Evolutionary conservation across 2,329 filamentous ascomycete genomes (phyloP).

Genomic region (Ascochyta rabiei): DNA sequence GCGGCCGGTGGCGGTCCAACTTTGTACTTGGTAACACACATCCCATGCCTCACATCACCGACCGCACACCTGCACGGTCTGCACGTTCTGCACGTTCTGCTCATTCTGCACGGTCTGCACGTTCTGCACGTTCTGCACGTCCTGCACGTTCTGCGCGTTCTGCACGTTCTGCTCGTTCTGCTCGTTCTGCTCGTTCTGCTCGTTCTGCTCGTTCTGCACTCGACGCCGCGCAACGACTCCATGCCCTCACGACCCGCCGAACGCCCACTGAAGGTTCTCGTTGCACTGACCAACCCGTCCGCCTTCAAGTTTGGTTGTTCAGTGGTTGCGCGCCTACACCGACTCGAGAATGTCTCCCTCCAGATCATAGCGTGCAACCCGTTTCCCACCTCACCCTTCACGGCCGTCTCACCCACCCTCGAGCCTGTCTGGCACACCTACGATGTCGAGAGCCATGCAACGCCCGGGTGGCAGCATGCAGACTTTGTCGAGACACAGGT

Average conservation of each 20-base stretch:
- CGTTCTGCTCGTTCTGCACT: neutral
- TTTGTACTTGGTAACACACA: slow-evolving; percentile 13
- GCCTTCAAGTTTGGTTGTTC: slow-evolving; percentile 70
- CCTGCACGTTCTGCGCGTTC: neutral
- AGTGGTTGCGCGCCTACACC: slow-evolving; percentile 70
- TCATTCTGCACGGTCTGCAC: neutral
- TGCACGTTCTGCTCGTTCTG: too few relatives aligned
- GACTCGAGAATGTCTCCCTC: slow-evolving; percentile 66
- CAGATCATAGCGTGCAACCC: slow-evolving; percentile 40
- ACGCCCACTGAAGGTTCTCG: slow-evolving; percentile 58
- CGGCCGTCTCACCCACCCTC: slow-evolving; percentile 33
- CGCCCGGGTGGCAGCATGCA: slow-evolving; percentile 32
- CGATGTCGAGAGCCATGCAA: slow-evolving; percentile 24
- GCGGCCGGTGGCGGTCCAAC: slow-evolving; percentile 32
- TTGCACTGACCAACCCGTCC: slow-evolving; percentile 68
- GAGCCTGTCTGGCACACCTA: slow-evolving; percentile 42
- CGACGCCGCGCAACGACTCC: slow-evolving; percentile 9
- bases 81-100: too few relatives aligned
- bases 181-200: too few relatives aligned
- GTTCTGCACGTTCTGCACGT: too few relatives aligned
- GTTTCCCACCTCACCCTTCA: slow-evolving; percentile 29
- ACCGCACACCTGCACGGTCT: slow-evolving; percentile 6
- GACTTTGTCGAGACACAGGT: slow-evolving; percentile 57
- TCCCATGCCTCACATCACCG: slow-evolving; percentile 10
- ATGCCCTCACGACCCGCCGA: slow-evolving; percentile 30